phyloP scores from a whole-genome alignment of 208 protist species.

The Leishmania turanica region DNA sequence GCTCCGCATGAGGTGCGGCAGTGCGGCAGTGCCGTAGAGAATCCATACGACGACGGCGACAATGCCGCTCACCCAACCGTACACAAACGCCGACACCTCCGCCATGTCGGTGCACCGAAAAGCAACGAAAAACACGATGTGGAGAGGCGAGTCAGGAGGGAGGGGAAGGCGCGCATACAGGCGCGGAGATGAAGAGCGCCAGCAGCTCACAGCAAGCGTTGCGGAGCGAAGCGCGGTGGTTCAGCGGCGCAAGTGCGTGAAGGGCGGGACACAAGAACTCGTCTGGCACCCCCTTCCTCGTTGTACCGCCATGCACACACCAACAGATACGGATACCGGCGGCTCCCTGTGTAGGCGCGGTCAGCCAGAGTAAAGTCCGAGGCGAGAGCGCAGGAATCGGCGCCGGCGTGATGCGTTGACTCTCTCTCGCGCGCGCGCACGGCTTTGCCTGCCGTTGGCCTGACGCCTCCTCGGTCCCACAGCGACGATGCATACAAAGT shows the following conservation, averaged over 20 bases:
- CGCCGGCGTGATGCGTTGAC: neutral
- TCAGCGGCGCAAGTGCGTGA: neutral
- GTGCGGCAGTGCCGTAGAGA: constrained; percentile 52
- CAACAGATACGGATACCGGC: neutral
- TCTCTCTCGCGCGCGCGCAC: neutral
- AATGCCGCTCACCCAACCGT: constrained; percentile 59
- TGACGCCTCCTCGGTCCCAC: neutral
- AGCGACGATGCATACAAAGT: neutral
- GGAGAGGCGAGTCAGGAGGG: neutral
- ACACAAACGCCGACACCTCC: constrained; percentile 37
- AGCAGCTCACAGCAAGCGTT: neutral
- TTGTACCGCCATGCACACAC: neutral
- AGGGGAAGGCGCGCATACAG: neutral
- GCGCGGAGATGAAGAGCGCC: neutral
- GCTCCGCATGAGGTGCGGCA: constrained; percentile 32
- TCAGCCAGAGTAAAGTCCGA: neutral
- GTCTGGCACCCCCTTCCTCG: neutral
- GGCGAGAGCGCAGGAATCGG: neutral
- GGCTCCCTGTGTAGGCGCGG: neutral
- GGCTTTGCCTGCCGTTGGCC: neutral
- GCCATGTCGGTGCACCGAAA: constrained; percentile 13
- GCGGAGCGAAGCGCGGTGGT: neutral
- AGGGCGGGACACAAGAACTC: neutral
- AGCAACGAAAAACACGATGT: too few species aligned
- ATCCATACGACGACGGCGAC: constrained; percentile 43